Conservation (phyloP, 2,329 filamentous ascomycete genomes). For the Escovopsis sp. region DNA sequence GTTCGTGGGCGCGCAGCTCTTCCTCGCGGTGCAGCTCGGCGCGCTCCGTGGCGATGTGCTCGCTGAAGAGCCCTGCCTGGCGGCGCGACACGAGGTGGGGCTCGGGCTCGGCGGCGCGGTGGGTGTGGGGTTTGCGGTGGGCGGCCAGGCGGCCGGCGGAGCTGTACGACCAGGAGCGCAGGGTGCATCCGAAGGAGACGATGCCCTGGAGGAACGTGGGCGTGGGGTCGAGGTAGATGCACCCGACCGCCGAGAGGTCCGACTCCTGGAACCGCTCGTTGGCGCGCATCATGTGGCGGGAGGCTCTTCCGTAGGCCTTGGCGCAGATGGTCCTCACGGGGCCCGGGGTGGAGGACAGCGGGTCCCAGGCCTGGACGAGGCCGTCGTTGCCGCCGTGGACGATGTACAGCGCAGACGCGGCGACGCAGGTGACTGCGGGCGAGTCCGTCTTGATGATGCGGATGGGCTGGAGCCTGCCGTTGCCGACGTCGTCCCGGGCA, state of each 20-base stretch:
- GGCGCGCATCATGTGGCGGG: constrained; percentile 48
- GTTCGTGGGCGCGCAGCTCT: constrained; percentile 49
- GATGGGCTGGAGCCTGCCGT: constrained; percentile 44
- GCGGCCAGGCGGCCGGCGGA: constrained; percentile 60
- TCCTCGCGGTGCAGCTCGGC: constrained; percentile 65
- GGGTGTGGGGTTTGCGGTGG: constrained; percentile 57
- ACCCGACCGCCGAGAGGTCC: constrained; percentile 68
- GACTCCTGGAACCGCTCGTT: constrained; percentile 49
- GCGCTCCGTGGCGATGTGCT: constrained; percentile 77
- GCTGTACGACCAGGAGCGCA: constrained; percentile 91
- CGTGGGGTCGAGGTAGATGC: constrained; percentile 77
- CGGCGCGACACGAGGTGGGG: constrained; percentile 35
- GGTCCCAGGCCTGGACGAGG: constrained; percentile 92
- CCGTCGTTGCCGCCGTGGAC: constrained; percentile 92
- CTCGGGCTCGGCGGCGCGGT: constrained; percentile 41
- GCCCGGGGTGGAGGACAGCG: constrained; percentile 62
- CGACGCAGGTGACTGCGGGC: constrained; percentile 70
- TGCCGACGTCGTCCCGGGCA: constrained; percentile 43
- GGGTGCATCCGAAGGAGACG: constrained; percentile 70
- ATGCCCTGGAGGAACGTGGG: constrained; percentile 74
- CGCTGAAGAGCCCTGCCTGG: constrained; percentile 54
- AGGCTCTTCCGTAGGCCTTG: constrained; percentile 66
- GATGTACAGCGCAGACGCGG: constrained; percentile 70
- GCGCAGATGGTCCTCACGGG: constrained; percentile 81
- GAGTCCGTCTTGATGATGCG: constrained; percentile 82